Conservation (phyloP, 2,329 filamentous ascomycete genomes). For the Alternaria arborescens region DNA sequence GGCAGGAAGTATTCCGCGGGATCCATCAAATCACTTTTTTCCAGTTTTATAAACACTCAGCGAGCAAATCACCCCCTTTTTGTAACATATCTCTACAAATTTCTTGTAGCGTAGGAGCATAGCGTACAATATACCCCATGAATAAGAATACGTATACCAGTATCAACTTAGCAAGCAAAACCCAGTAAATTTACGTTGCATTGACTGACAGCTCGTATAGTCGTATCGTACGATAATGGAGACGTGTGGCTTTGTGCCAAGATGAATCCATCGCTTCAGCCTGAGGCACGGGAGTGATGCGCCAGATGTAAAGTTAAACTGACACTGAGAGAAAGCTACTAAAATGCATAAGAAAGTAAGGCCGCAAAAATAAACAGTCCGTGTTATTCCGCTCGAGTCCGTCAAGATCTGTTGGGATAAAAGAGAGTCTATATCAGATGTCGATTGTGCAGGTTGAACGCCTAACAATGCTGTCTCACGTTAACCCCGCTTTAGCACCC, state of each 20-base stretch:
- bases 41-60: neutral
- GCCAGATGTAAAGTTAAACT: neutral
- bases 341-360: too few relatives aligned
- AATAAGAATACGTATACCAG: neutral
- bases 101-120: constrained; percentile 2
- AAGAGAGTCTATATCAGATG: neutral
- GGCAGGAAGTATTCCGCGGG: constrained; percentile 49
- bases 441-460: neutral
- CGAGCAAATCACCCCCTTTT: neutral
- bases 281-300: neutral
- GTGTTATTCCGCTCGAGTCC: neutral
- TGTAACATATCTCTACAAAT: constrained; percentile 4
- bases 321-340: neutral
- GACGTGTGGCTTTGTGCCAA: neutral
- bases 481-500: neutral
- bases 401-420: neutral
- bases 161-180: neutral
- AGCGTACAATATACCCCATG: constrained; percentile 5
- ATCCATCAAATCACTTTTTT: constrained; percentile 24
- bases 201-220: neutral
- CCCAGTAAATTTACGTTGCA: neutral
- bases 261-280: neutral
- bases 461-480: neutral
- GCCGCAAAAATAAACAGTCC: neutral
- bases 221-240: neutral